Evolutionary conservation across 805 yeast genomes (phyloP).

Genomic region (Candida ascalaphidarum): DNA sequence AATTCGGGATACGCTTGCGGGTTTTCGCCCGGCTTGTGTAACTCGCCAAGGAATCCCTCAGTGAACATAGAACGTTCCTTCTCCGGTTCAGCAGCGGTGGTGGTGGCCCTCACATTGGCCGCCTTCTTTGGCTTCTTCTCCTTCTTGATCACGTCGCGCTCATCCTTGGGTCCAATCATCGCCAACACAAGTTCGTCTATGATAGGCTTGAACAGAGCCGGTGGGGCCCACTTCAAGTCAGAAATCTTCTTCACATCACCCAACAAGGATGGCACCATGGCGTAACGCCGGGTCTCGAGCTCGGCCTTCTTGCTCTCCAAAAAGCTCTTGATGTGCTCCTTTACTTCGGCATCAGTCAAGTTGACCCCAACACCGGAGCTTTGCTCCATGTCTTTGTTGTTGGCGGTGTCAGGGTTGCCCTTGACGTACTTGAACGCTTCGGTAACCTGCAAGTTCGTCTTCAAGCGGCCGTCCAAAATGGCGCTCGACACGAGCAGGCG

Average conservation of each 20-base stretch:
- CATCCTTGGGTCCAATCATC: constrained; percentile 90
- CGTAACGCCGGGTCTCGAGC: constrained; percentile 68
- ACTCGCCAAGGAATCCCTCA: constrained; percentile 92
- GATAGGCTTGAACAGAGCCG: constrained; percentile 76
- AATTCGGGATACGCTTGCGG: constrained; percentile 85
- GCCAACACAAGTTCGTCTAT: constrained; percentile 71
- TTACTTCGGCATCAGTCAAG: constrained; percentile 59
- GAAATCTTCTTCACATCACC: constrained; percentile 70
- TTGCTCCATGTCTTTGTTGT: constrained; percentile 44
- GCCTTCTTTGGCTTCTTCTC: constrained; percentile 52
- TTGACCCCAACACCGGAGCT: constrained; percentile 75
- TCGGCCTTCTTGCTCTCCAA: constrained; percentile 51
- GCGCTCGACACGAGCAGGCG: constrained; percentile 50
- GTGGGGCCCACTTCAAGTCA: constrained; percentile 85
- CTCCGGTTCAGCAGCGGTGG: constrained; percentile 2
- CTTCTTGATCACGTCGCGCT: constrained; percentile 76
- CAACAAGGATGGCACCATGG: constrained; percentile 65
- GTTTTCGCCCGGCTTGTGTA: constrained; percentile 93
- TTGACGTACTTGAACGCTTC: constrained; percentile 76
- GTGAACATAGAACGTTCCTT: constrained; percentile 69
- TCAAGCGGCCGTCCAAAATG: constrained; percentile 56
- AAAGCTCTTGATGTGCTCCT: constrained; percentile 47
- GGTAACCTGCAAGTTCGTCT: constrained; percentile 63
- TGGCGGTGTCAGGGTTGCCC: constrained; percentile 35
- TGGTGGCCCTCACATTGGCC: constrained; percentile 5